These are phyloP conservation scores for Botrytis squamosa DNA, from an alignment of 2,329 filamentous ascomycete genomes.

Conservation along the genomic window DNA sequence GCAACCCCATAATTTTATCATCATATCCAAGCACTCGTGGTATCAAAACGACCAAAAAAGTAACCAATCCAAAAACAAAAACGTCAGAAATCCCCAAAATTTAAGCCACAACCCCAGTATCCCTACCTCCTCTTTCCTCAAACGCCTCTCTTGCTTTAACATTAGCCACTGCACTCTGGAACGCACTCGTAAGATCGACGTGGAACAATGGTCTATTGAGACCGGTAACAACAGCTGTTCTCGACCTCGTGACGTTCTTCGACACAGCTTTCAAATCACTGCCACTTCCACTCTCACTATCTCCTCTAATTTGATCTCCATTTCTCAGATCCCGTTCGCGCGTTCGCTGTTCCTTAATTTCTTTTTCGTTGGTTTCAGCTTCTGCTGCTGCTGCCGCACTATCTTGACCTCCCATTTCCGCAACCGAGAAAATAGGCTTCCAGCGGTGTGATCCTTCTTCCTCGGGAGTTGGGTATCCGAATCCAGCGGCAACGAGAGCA, in stretches of 20 bases:
- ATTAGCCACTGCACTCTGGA: constrained; percentile 84
- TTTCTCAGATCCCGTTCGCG: constrained; percentile 35
- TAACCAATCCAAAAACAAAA: constrained; percentile 1
- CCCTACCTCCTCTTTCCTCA: constrained; percentile 34
- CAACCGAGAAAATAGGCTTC: constrained; percentile 94
- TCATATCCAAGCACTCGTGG: constrained; percentile 14
- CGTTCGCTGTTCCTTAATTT: constrained; percentile 34
- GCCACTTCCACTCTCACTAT: constrained; percentile 27
- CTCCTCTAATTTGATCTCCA: constrained; percentile 35
- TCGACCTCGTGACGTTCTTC: constrained; percentile 42
- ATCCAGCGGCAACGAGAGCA: constrained; percentile 81
- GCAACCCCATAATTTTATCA: background rate
- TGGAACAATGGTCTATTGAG: constrained; percentile 91
- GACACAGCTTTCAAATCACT: constrained; percentile 27
- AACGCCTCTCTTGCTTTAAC: constrained; percentile 55
- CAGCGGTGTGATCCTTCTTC: constrained; percentile 57
- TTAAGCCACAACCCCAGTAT: constrained; percentile 30
- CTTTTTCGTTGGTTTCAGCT: constrained; percentile 51
- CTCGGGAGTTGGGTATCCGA: constrained; percentile 71
- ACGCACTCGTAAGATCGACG: constrained; percentile 81
- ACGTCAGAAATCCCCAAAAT: background rate
- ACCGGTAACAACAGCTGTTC: constrained; percentile 72
- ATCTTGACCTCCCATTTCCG: constrained; percentile 72
- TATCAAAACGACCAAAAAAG: constrained; percentile 16
- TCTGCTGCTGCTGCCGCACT: constrained; percentile 71